Evolutionary conservation across 805 yeast species (phyloP).

Genomic region (Sugiyamaella marilandica): DNA sequence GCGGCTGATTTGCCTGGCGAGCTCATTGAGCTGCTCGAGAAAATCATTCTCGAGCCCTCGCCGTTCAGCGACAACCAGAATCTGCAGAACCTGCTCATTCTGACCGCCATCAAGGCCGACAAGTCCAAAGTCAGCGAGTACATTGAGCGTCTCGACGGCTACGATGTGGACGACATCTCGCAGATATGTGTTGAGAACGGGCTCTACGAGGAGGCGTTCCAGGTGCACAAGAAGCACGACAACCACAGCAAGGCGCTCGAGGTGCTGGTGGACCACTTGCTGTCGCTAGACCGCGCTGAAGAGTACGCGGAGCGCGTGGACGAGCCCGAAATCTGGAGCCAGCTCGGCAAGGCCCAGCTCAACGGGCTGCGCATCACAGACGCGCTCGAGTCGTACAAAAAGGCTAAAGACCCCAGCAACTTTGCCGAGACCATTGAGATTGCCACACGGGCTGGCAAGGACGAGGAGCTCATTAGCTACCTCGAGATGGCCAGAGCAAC

Average conservation of each 20-base stretch:
- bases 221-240: slow-evolving; percentile 82
- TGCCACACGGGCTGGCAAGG: slow-evolving; percentile 93
- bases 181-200: slow-evolving; percentile 85
- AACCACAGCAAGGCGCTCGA: slow-evolving; percentile 73
- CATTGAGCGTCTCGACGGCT: slow-evolving; percentile 84
- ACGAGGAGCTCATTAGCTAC: slow-evolving; percentile 83
- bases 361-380: slow-evolving; percentile 90
- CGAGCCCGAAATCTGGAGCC: slow-evolving; percentile 85
- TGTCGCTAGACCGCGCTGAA: slow-evolving; percentile 94
- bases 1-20: slow-evolving; percentile 89
- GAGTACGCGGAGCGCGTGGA: slow-evolving; percentile 87
- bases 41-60: slow-evolving; percentile 94
- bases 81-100: slow-evolving; percentile 83
- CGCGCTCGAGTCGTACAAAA: slow-evolving; percentile 85
- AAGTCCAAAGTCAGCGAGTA: slow-evolving; percentile 76
- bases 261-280: slow-evolving; percentile 85
- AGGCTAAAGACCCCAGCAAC: slow-evolving; percentile 87
- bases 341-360: slow-evolving; percentile 92
- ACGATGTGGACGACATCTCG: slow-evolving; percentile 91
- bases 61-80: slow-evolving; percentile 95
- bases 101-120: slow-evolving; percentile 96
- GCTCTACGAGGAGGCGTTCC: slow-evolving; percentile 89
- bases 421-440: slow-evolving; percentile 89
- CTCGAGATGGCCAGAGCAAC: slow-evolving; percentile 88
- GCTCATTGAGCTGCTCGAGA: slow-evolving; percentile 89